Conservation (phyloP, 345 rosid species). For the Carallia pectinifolia region DNA sequence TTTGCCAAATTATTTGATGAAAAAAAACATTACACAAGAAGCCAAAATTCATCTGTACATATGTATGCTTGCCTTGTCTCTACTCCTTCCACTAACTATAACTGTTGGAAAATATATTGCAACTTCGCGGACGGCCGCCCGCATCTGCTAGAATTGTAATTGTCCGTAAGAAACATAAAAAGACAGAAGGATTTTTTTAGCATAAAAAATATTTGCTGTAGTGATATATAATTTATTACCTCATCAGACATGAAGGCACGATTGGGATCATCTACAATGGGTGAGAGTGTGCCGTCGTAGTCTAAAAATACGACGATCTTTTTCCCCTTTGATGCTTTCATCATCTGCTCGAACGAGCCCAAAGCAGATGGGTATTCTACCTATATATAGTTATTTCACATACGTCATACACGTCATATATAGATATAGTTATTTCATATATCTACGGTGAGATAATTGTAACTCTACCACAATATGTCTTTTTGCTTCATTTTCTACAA, state of each 20-base stretch:
- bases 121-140: slow-evolving; percentile 53
- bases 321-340: slow-evolving; percentile 45
- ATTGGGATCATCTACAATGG: slow-evolving; percentile 62
- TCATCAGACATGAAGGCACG: slow-evolving; percentile 59
- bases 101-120: slow-evolving; percentile 56
- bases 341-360: slow-evolving; percentile 44
- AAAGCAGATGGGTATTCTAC: slow-evolving; percentile 56
- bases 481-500: too few species aligned
- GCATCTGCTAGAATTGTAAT: slow-evolving; percentile 43
- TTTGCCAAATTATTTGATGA: too few species aligned
- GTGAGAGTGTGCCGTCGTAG: slow-evolving; percentile 77
- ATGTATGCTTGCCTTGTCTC: slow-evolving; percentile 42
- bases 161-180: not conserved
- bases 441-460: too few species aligned
- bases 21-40: too few species aligned
- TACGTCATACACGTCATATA: too few species aligned
- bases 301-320: slow-evolving; percentile 56
- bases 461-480: too few species aligned
- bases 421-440: too few species aligned
- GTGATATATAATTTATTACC: slow-evolving; percentile 26
- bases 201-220: too few species aligned
- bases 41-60: too few species aligned
- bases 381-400: slow-evolving; percentile 13
- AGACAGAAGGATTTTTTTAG: too few species aligned
- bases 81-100: slow-evolving; percentile 61